These are phyloP conservation scores for Lactuca saligna DNA, from an alignment of 129 eudicot genomes.

Conservation along the genomic window DNA sequence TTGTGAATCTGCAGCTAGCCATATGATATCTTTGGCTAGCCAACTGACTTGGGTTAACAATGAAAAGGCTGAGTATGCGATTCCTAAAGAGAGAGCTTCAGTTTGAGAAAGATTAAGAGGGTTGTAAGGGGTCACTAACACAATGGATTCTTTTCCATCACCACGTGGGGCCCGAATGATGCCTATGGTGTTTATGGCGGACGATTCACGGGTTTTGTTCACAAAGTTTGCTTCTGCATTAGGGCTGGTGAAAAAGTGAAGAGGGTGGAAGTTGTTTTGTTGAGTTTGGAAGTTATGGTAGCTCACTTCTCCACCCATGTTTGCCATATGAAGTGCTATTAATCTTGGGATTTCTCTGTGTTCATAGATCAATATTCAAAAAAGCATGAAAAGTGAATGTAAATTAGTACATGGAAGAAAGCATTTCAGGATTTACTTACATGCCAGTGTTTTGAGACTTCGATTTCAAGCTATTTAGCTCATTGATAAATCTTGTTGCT, in stretches of 20 bases:
- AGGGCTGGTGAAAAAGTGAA: constrained; percentile 68
- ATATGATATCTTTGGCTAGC: constrained; percentile 96
- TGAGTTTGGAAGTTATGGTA: constrained; percentile 68
- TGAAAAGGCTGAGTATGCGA: constrained; percentile 68
- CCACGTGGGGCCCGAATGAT: constrained; percentile 93
- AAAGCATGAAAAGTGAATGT: not conserved
- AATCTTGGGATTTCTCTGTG: constrained; percentile 72
- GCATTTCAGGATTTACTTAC: constrained; percentile 45
- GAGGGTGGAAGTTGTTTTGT: constrained; percentile 62
- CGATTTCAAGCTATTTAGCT: constrained; percentile 46
- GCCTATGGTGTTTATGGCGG: constrained; percentile 72
- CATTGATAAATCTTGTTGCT: constrained; percentile 56
- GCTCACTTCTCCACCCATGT: constrained; percentile 83
- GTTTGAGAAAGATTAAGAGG: constrained; percentile 44
- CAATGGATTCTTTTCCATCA: constrained; percentile 96
- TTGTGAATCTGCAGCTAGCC: constrained; percentile 94
- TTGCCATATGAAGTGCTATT: constrained; percentile 54
- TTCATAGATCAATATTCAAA: constrained; percentile 12
- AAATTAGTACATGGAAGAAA: not conserved
- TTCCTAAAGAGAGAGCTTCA: constrained; percentile 81
- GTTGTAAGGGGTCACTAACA: constrained; percentile 91
- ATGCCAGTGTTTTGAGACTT: constrained; percentile 44
- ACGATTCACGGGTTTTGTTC: constrained; percentile 53
- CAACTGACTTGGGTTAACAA: constrained; percentile 75
- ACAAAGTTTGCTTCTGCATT: constrained; percentile 43